phyloP scores from a whole-genome alignment of 75 land plant genomes.

The Adiantum capillusveneris region DNA sequence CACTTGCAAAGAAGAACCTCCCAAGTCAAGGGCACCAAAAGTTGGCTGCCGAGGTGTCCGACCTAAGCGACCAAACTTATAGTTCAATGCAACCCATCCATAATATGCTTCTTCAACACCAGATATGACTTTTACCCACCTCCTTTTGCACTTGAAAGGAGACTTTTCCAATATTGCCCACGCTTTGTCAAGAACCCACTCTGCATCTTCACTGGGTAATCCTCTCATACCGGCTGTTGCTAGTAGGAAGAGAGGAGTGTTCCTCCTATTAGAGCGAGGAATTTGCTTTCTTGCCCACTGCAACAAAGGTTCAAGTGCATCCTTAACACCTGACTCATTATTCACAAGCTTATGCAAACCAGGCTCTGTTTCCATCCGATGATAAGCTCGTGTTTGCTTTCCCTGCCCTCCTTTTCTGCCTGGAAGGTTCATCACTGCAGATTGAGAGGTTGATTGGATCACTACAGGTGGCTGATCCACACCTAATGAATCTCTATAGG shows the following conservation, averaged over 20 bases:
- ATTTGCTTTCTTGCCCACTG: constrained; percentile 88
- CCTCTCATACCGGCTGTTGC: constrained; percentile 93
- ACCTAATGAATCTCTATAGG: constrained; percentile 18
- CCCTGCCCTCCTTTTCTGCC: constrained; percentile 10
- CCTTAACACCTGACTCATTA: constrained; percentile 65
- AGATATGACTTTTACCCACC: constrained; percentile 66
- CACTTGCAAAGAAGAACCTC: constrained; percentile 94
- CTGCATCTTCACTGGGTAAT: constrained; percentile 53
- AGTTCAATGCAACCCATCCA: constrained; percentile 97
- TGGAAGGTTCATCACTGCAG: constrained; percentile 15
- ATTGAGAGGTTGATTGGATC: constrained; percentile 39
- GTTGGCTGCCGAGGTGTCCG: constrained; percentile 36
- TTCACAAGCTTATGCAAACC: constrained; percentile 78
- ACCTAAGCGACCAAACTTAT: constrained; percentile 56
- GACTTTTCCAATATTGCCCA: constrained; percentile 58
- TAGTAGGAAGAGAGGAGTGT: constrained; percentile 67
- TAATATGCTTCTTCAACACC: constrained; percentile 95
- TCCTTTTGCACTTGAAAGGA: constrained; percentile 55
- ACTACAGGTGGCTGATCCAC: constrained; percentile 49
- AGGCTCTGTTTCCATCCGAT: constrained; percentile 94
- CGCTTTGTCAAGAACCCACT: constrained; percentile 73
- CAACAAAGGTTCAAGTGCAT: constrained; percentile 72
- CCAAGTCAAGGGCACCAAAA: constrained; percentile 86
- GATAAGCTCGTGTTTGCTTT: constrained; percentile 59
- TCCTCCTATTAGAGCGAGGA: constrained; percentile 47